Base-by-base conservation (phyloP, 2,329 filamentous ascomycete genomes). In the Pseudopyricularia javanii region DNA sequence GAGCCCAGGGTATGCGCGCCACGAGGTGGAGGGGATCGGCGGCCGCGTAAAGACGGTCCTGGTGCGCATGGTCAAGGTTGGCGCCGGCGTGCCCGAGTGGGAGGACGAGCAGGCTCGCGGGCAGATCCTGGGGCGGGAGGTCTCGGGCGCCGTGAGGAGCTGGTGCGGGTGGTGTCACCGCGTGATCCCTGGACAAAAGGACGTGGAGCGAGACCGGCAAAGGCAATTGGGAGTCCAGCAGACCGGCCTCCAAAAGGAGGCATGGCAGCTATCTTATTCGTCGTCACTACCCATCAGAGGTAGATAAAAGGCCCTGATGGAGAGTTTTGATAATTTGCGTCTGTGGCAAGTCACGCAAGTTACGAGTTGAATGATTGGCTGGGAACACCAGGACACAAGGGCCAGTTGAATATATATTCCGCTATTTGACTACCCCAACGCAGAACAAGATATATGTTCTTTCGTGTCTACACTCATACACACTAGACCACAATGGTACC, bases 161-260 rank as follows among this genome's bases (percentile, higher is more conserved):
- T 95, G 89, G 88, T 97, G 91, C 66, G 88, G 86, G 0, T 96
- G 91, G 91, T 97, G 91, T 66, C 81, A 76, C 66, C 75, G 89
- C 56, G 83, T 89, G 3, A 80, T 94, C 51, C 83, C 83, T 0
- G 75, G 82, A 2, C 65, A 68, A 40, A 71, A 68, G 57, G 77
- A 80, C 43, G 59, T 59, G 11, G 64, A 68, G 52, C 48, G 49
- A 5, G 61, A 57, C 17, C 55, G 54, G 49, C 53, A 40, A 8
- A n/a, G 12, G 35, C 35, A 20, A 35, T 17, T 15, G 26, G 50
- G 40, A 3, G n/a, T n/a, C 15, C 8, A 30, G 15, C 26, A 49
- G 47, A 28, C 26, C 5, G 17, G 47, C 11, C 33, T n/a, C 20
- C 49, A 50, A 20, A 12, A 50, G 6, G 22, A 40, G 33, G 22